Conservation (phyloP, 2,329 filamentous ascomycete species). For the Botrytis sinoallii region DNA sequence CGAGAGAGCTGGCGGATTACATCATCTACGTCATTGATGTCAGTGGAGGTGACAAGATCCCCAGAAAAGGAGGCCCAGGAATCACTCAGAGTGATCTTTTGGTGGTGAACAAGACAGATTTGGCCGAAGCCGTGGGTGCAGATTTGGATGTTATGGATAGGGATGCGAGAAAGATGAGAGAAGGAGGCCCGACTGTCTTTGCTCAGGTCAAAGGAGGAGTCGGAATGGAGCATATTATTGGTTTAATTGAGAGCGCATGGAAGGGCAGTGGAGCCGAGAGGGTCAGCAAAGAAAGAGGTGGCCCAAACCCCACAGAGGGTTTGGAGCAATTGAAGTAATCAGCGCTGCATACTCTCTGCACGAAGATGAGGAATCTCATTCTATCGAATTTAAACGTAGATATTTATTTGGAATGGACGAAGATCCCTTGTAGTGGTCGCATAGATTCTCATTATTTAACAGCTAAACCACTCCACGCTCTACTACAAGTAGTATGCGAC, state of each 20-base stretch:
- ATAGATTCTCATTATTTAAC: constrained; percentile 2
- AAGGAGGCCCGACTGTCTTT: constrained; percentile 93
- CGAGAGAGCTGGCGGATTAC: constrained; percentile 88
- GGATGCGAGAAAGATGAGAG: constrained; percentile 89
- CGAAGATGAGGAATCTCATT: not conserved
- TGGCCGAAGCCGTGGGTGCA: constrained; percentile 85
- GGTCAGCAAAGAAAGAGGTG: constrained; percentile 51
- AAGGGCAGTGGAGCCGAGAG: constrained; percentile 79
- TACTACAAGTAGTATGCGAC: not conserved
- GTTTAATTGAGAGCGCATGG: constrained; percentile 88
- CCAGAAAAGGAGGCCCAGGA: constrained; percentile 89
- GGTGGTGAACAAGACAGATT: constrained; percentile 95
- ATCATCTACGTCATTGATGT: constrained; percentile 99
- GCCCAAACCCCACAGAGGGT: constrained; percentile 56
- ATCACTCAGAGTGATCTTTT: constrained; percentile 95
- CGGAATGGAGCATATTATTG: constrained; percentile 81
- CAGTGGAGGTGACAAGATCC: constrained; percentile 92
- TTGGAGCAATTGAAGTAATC: constrained; percentile 45
- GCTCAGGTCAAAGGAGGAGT: constrained; percentile 94
- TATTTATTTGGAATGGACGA: not conserved
- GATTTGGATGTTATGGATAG: constrained; percentile 92
- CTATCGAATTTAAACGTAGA: not conserved
- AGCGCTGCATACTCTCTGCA: not conserved
- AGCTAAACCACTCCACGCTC: not conserved
- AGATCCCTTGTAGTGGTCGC: not conserved